phyloP scores from a whole-genome alignment of 306 rosid genomes.

The Cajanus cajan region DNA sequence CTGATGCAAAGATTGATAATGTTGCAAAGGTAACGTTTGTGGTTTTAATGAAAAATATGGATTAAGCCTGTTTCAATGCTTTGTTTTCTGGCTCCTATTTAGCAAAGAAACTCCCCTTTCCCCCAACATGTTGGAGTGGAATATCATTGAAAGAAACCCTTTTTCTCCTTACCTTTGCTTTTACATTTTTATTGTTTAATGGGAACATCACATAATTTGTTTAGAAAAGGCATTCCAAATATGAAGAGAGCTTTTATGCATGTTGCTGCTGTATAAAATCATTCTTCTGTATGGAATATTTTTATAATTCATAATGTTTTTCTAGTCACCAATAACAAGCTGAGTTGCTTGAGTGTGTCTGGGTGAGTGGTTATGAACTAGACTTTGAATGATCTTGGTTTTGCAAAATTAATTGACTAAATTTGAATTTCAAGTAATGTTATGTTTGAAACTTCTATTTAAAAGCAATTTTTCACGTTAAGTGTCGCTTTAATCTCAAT shows the following conservation, averaged over 20 bases:
- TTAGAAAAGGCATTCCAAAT: not conserved
- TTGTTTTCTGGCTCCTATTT: not conserved
- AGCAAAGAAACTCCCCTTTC: not conserved
- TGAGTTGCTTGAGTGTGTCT: not conserved
- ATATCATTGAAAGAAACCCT: not conserved
- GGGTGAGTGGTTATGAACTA: not conserved
- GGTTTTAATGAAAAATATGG: not conserved
- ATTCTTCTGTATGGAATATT: not conserved
- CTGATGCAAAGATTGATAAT: constrained; percentile 72
- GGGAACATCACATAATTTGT: too few species aligned
- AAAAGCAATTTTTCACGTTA: too few species aligned
- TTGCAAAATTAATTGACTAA: not conserved
- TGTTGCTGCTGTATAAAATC: not conserved
- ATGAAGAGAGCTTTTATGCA: too few species aligned
- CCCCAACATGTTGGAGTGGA: not conserved
- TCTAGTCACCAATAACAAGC: not conserved
- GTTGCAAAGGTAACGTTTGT: constrained; percentile 64
- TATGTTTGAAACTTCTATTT: not conserved
- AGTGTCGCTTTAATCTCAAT: too few species aligned
- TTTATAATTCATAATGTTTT: not conserved
- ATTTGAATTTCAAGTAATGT: not conserved
- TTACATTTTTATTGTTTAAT: too few species aligned
- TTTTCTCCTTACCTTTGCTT: too few species aligned
- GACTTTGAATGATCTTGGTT: not conserved
- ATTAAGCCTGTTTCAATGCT: not conserved